Base-by-base conservation (phyloP, 495 filamentous ascomycete genomes). In the Ascobolus immersus region DNA sequence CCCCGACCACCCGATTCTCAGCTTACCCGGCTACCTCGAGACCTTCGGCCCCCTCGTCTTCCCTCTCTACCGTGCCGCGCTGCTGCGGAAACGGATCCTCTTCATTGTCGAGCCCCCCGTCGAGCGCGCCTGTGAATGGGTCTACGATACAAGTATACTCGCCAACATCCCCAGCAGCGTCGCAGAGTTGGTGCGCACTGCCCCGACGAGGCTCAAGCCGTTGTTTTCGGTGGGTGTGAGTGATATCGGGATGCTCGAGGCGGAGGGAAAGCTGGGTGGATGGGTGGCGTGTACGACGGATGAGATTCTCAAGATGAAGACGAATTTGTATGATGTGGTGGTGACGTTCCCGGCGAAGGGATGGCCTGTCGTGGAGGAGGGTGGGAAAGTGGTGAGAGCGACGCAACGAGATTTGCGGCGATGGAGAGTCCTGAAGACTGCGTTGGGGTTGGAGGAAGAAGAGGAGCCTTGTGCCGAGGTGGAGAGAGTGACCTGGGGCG, bases 211-310 rank as follows among this genome's bases (percentile, higher is more conserved):
- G 19, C 59, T 86, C n/a, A 68, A 70, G 11, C 73, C 84, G 1
- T 64, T 96, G 4, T 96, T 93, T 56, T 76, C 71, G 37, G 61
- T 93, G 32, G 86, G 86, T 33, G 67, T 94, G 11, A 78, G 90
- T 49, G 86, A 96, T 47, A 91, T 96, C 38, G 69, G 77, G 2
- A 68, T 71, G 36, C 65, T 86, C 5, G 59, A 71, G 33, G 57
- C 63, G 29, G 57, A 67, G 71, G 71, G 22, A 48, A 54, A 15
- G 62, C 64, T 8, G 58, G 65, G 1, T 71, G 77, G 9, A n/a
- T 94, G 81, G 82, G 66, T 91, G 28, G 86, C 86, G 1, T 93
- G 82, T 51, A 86, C 82, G 20, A 94, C 86, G 15, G 86, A 96
- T 50, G 80, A 71, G 44, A 75, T 96, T 33, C 61, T 96, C 22